Evolutionary conservation across 176 grass and related monocot species (phyloP), one percentile per base, ranked within the genome.

Genomic region (Aegilops umbellulata): DNA sequence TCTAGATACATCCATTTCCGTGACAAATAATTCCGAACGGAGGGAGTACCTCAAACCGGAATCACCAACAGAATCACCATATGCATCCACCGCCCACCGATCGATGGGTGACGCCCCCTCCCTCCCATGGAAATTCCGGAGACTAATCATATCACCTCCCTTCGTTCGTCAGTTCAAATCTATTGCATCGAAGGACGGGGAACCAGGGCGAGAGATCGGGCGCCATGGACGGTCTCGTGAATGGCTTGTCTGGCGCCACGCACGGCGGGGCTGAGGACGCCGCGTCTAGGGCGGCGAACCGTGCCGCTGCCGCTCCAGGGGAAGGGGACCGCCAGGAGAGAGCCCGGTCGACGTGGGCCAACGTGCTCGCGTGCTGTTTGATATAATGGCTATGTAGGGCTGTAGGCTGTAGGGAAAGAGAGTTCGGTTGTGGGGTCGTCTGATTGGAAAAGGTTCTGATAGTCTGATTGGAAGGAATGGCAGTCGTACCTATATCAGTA

Each of bases 211-310:
- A 29, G 22, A 75, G 58, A 10, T 46, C n/a, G 22, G 27, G 60
- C 31, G 31, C 60, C 8, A 88, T 88, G 92, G 90, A 92, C 77
- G 76, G 65, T 29, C 66, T 90, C 51, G 25, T 87, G 29, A 86
- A 91, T 79, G 91, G 87, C 10, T 72, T 91, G 81, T 69, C 82
- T 20, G 60, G 90, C 32, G 85, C 88, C 14, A 80, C 65, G 34
- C 39, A 87, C 35, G 87, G 91, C 19, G 89, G 19, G 20, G 77
- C 32, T 69, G 81, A 73, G 58, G 30, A 10, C 41, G 4, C 6
- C 57, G 74, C 84, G 15, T 4, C 16, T 26, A 65, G 78, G 85
- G 23, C 10, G 27, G 61, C 12, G 58, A 72, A 35, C 35, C 31
- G 34, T 66, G 7, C 32, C 67, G 17, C 22, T 24, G 58, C 67